Percentiles rank a stretch among this genome's conserved stretches.
Conservation (phyloP, 1,139 yeast species). For the Candida sanyaensis region DNA sequence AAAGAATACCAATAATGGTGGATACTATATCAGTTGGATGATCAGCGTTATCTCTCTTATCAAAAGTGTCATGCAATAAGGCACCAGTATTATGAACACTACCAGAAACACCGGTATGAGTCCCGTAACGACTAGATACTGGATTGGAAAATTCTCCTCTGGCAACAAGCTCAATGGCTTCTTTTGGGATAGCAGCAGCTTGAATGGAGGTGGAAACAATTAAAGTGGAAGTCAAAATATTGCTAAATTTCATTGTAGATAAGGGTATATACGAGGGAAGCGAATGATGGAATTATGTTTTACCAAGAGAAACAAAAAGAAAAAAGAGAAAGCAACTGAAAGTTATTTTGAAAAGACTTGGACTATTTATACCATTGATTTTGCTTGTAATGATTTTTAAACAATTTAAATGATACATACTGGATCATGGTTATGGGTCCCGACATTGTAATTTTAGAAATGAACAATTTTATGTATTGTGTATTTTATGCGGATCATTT, state of each 20-base stretch:
- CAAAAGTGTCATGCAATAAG: background rate
- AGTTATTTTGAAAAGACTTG: background rate
- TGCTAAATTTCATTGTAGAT: slow-evolving; percentile 1
- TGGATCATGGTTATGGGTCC: background rate
- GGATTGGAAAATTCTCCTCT: background rate
- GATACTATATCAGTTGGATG: slow-evolving; percentile 1
- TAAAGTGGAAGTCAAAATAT: background rate
- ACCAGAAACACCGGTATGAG: background rate
- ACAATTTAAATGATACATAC: background rate
- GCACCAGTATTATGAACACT: background rate
- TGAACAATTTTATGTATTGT: background rate
- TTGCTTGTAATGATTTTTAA: background rate
- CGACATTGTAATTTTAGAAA: too few relatives aligned
- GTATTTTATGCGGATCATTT: background rate
- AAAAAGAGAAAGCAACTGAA: background rate
- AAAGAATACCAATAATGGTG: slow-evolving; percentile 1
- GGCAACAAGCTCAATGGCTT: background rate
- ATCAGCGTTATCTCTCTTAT: background rate
- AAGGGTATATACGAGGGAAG: background rate
- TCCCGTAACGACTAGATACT: background rate
- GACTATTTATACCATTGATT: background rate
- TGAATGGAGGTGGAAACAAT: background rate
- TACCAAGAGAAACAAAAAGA: background rate
- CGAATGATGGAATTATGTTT: background rate
- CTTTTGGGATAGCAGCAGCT: slow-evolving; percentile 5